Conservation (phyloP, 495 filamentous ascomycete species). For the Darksidea phi region DNA sequence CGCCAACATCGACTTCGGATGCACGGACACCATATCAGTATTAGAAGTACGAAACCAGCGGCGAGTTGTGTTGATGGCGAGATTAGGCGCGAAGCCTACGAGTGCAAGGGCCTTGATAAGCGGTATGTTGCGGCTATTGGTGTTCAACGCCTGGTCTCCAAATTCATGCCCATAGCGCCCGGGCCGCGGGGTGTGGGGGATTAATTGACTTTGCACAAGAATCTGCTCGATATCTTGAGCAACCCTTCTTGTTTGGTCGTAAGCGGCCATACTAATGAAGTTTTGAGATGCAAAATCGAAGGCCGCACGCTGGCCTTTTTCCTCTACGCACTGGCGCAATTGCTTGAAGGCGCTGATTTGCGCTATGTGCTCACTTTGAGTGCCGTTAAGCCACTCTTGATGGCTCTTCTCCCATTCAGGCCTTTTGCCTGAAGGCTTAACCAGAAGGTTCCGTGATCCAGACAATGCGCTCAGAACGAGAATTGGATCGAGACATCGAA, state of each 20-base stretch:
- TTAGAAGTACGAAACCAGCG: not conserved
- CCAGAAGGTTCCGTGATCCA: conserved; percentile 48
- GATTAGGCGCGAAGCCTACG: conserved; percentile 6
- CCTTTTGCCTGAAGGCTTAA: conserved; percentile 41
- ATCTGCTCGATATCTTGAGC: conserved; percentile 2
- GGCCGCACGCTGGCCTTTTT: not conserved
- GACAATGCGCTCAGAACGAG: conserved; percentile 52
- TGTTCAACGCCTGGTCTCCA: not conserved
- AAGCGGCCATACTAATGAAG: not conserved
- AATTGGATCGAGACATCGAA: conserved; percentile 61
- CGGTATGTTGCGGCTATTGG: not conserved
- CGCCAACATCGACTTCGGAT: not conserved
- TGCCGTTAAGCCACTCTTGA: conserved; percentile 44
- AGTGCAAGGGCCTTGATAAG: conserved; percentile 9
- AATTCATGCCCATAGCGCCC: not conserved
- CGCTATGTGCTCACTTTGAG: conserved; percentile 55
- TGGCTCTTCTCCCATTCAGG: conserved; percentile 40
- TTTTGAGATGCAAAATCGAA: not conserved
- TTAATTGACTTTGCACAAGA: not conserved
- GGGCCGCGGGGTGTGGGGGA: not conserved
- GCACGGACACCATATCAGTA: not conserved
- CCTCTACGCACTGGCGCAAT: not conserved
- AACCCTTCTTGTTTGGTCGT: not conserved
- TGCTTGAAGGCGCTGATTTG: conserved; percentile 48
- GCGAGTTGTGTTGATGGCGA: not conserved